Evolutionary conservation across 2,329 filamentous ascomycete species (phyloP), one percentile per base, ranked within the genome.

Genomic region (Cercospora brassicicola): DNA sequence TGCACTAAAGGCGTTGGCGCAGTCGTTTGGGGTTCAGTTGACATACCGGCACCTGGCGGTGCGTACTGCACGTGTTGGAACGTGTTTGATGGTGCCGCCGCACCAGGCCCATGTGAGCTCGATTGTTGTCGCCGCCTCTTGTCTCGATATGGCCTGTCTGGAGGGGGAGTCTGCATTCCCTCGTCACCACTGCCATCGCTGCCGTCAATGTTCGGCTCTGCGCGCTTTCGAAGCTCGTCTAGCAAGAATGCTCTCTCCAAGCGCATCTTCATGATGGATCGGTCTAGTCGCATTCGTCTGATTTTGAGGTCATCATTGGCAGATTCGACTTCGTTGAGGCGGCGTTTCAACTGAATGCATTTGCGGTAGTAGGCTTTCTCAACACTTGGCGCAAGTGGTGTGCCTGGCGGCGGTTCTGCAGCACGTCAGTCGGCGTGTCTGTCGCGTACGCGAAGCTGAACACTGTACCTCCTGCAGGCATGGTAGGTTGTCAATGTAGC

Each of bases 291-390:
- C 48, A 87, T 84, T 71, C 97, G 91, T 62, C 93, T 91, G 63
- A 92, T 84, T 64, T 92, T 88, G 57, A 92, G 90, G 66, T 91
- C 87, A 75, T 97, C 93, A 79, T 97, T 97, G 77, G 93, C 90
- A 68, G 93, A 89, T 79, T 98, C 94, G 75, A 98, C 92, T 79
- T 97, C 94, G 78, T 90, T 91, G 71, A 95, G 92, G 69, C 95
- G 91, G 75, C 92, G 91, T 82, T 96, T 96, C 23, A 99, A 87
- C 75, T 96, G 91, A 78, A 97, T 93, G 80, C 94, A 98, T 88
- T 99, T 98, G 72, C 92, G 89, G 76, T 95, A 93, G 82, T 98
- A 99, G 61, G 94, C 94, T 79, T 94, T 91, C 81, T 99, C 94
- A 71, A 98, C 93, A 15, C 93, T 96, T 15, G 95, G 94, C 20